Evolutionary conservation across 1,284 basidiomycete species (phyloP), one percentile per base, ranked within the genome.

Genomic region (Sporisorium graminicola): DNA sequence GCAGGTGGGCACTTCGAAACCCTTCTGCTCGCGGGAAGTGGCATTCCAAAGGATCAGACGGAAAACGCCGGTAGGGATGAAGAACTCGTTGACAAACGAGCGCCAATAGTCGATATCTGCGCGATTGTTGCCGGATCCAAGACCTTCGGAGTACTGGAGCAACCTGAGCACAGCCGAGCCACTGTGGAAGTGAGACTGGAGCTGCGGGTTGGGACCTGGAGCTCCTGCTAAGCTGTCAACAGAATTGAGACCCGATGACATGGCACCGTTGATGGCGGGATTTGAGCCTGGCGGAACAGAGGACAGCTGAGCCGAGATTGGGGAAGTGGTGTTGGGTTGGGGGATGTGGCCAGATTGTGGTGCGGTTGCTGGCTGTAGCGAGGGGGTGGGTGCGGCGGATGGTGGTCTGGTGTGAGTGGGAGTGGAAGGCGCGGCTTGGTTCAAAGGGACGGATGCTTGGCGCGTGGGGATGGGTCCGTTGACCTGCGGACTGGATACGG

Each of bases 21-120:
- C 73, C 67, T 78, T 78, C 49, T 79, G 78, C 43, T 80, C 78
- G 52, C 77, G 65, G n/a, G 75, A 72, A 14, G 65, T 61, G 22
- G 74, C 63, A 50, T 80, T 80, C 69, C 69, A 80, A 16, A 78
- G 65, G 22, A 77, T 67, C 14, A 75, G 59, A 26, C 74, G 69
- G 51, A 78, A 76, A 16, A 74, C 59, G 27, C 76, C 76, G 7
- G 67, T 60, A 7, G 78, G 70, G 18, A 73, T 42, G 46, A 67
- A 80, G 59, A 80, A 80, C 47, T 78, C 77, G 47, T 63, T 43
- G 49, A 74, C 74, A 53, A 78, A 80, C 6, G 65, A 29, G 13
- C 70, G 65, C 78, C 78, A 80, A 42, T 78, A 80, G 18, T 79
- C 74, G 20, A 74, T 67, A 22, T 77, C 74, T 47, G 2, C 20